These are phyloP conservation scores for Solanum pinnatisectum DNA, from an alignment of 257 asterid species.

Conservation along the genomic window DNA sequence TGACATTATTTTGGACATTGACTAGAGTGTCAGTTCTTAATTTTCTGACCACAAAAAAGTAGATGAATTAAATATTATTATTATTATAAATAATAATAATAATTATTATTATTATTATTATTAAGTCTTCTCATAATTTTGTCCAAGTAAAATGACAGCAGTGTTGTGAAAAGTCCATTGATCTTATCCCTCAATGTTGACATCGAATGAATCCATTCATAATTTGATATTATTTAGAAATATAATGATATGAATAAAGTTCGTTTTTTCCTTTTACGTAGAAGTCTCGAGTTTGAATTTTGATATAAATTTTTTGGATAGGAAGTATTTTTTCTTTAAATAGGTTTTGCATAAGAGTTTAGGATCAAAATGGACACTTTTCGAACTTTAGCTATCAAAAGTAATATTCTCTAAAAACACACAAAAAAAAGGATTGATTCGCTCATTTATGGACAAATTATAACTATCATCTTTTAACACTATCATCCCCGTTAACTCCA, in stretches of 20 bases:
- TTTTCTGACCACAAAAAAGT: neutral
- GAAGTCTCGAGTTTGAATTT: neutral
- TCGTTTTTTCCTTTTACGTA: neutral
- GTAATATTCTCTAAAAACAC: no score
- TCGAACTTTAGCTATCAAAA: no score
- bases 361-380: no score
- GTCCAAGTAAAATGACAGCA: neutral
- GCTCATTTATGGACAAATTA: no score
- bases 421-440: no score
- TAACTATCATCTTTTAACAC: no score
- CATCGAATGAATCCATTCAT: neutral
- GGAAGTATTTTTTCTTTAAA: neutral
- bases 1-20: neutral
- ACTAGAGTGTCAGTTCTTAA: neutral
- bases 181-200: neutral
- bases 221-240: neutral
- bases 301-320: no score
- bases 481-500: fast-evolving
- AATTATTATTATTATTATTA: no score
- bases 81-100: neutral
- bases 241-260: neutral
- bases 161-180: neutral
- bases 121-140: neutral
- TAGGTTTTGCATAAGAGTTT: neutral
- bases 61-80: neutral